phyloP scores from a whole-genome alignment of 768 basidiomycete species.

The Suillus clintonianus region DNA sequence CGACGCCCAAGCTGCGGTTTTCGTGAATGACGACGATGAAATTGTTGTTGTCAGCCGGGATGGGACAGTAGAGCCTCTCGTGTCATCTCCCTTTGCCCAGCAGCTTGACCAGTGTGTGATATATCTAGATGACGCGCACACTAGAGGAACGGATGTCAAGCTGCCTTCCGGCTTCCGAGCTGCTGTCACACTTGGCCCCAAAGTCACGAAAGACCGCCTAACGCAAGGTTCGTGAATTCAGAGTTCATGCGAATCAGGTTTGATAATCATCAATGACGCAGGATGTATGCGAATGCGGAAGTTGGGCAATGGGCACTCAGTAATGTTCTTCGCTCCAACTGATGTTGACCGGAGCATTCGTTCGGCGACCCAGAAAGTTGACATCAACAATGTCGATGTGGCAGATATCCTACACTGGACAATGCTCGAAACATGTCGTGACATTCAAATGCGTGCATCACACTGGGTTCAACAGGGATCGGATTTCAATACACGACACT shows the following conservation, averaged over 20 bases:
- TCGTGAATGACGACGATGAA: not conserved
- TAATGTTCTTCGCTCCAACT: conserved; percentile 47
- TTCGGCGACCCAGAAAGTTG: conserved; percentile 13
- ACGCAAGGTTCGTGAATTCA: not conserved
- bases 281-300: conserved; percentile 58
- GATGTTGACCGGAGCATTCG: conserved; percentile 43
- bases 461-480: conserved; percentile 44
- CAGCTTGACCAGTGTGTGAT: not conserved
- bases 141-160: conserved; percentile 29
- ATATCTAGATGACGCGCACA: not conserved
- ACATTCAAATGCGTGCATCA: conserved; percentile 40
- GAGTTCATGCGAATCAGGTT: not conserved
- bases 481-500: conserved; percentile 18
- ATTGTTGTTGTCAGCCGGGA: not conserved
- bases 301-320: conserved; percentile 47
- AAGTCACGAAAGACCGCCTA: conserved; percentile 47
- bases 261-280: conserved; percentile 11
- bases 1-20: not conserved
- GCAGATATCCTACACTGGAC: conserved; percentile 45
- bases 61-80: not conserved
- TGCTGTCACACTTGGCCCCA: conserved; percentile 50
- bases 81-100: not conserved
- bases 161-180: conserved; percentile 42
- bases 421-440: conserved; percentile 44
- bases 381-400: conserved; percentile 8